Evolutionary conservation across 768 basidiomycete species (phyloP).

Genomic region (Rhizopogon salebrosus): DNA sequence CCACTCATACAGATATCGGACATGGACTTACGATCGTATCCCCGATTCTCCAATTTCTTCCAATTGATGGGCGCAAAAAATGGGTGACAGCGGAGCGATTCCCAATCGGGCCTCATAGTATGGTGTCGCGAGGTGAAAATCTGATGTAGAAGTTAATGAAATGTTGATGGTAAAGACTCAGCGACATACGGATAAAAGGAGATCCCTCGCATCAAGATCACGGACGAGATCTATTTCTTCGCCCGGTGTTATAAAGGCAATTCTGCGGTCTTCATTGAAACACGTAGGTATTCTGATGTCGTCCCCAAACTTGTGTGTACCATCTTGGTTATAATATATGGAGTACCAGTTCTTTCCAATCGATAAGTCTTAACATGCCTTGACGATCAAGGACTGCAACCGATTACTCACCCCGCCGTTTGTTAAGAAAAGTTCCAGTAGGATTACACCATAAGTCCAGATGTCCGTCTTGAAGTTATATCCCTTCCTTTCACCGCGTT

Average conservation of each 20-base stretch:
- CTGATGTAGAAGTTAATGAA: background rate
- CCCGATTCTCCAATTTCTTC: constrained; percentile 3
- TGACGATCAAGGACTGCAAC: background rate
- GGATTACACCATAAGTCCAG: constrained; percentile 33
- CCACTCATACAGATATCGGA: background rate
- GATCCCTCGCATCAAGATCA: constrained; percentile 6
- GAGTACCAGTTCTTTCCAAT: constrained; percentile 4
- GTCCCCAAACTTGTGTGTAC: background rate
- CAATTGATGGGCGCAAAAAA: constrained; percentile 6
- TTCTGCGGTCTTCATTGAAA: background rate
- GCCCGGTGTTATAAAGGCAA: background rate
- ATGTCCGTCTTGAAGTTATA: constrained; percentile 39
- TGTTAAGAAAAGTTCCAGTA: constrained; percentile 7
- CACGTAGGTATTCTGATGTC: background rate
- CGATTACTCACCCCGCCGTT: constrained; percentile 4
- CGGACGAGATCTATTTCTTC: constrained; percentile 1
- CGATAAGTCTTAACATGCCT: background rate
- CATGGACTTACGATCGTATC: constrained; percentile 5
- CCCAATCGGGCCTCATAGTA: constrained; percentile 5
- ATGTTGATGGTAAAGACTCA: background rate
- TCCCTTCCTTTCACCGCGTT: constrained; percentile 18
- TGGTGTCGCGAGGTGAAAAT: constrained; percentile 4
- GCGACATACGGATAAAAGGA: constrained; percentile 2
- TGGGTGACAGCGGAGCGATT: constrained; percentile 5
- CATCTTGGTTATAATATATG: background rate